These are phyloP conservation scores for Aplosporella prunicola DNA, from an alignment of 2,329 filamentous ascomycete species.

Conservation along the genomic window DNA sequence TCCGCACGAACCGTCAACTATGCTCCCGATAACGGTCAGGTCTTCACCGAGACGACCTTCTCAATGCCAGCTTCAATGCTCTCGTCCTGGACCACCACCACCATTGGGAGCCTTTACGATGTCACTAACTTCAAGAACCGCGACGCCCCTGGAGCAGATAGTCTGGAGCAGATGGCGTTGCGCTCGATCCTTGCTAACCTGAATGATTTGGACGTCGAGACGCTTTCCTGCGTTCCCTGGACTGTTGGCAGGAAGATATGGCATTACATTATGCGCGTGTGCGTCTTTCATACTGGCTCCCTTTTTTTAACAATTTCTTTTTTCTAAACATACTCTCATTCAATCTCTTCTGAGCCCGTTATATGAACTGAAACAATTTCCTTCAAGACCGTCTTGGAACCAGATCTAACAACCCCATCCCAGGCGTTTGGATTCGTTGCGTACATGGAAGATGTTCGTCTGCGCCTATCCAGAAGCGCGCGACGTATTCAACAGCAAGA, in stretches of 20 bases:
- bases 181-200: conserved; percentile 7
- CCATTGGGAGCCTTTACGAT: conserved; percentile 6
- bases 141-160: background rate
- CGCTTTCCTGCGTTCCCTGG: conserved; percentile 6
- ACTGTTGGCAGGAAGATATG: conserved; percentile 1
- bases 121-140: conserved; percentile 2
- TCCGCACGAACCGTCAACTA: too few species aligned
- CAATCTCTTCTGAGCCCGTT: too few species aligned
- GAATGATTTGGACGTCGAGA: background rate
- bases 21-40: conserved; percentile 1
- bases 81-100: conserved; percentile 3
- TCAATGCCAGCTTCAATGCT: background rate
- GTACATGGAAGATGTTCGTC: conserved; percentile 7
- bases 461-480: conserved; percentile 3
- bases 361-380: too few species aligned
- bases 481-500: conserved; percentile 1
- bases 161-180: conserved; percentile 4
- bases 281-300: too few species aligned
- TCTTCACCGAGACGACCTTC: conserved; percentile 5
- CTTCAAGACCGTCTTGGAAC: too few species aligned
- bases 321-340: too few species aligned
- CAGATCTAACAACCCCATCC: too few species aligned
- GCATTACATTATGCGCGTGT: background rate
- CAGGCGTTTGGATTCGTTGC: conserved; percentile 6
- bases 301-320: too few species aligned